Evolutionary conservation across 140 eudicot species (phyloP).

Genomic region (Ambrosia hybrid): DNA sequence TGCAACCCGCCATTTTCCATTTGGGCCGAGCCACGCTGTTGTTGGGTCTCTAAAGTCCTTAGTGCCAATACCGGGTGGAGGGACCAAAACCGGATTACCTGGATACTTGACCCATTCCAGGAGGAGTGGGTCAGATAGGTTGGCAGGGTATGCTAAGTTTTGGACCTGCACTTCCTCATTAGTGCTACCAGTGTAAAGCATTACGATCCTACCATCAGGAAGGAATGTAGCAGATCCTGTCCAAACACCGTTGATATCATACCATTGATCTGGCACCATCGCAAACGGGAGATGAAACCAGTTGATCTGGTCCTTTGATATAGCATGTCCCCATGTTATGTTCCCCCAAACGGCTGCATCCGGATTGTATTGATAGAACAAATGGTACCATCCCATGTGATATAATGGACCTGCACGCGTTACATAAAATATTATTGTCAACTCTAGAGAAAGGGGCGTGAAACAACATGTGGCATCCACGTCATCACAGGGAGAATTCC

Average conservation of each 20-base stretch:
- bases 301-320: constrained; percentile 64
- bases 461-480: no score
- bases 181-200: constrained; percentile 75
- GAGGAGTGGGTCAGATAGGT: constrained; percentile 87
- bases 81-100: constrained; percentile 73
- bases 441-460: no score
- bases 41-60: constrained; percentile 85
- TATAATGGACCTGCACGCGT: constrained; percentile 63
- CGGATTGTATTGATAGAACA: constrained; percentile 87
- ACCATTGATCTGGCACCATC: constrained; percentile 78
- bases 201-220: constrained; percentile 62
- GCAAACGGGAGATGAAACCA: constrained; percentile 78
- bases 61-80: constrained; percentile 72
- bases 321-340: constrained; percentile 90
- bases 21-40: constrained; percentile 76
- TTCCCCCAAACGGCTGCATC: constrained; percentile 87
- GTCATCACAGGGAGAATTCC: no score
- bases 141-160: constrained; percentile 74
- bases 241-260: constrained; percentile 78
- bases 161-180: constrained; percentile 62
- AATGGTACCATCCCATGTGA: constrained; percentile 85
- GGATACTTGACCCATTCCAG: constrained; percentile 80
- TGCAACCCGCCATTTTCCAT: constrained; percentile 62
- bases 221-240: constrained; percentile 86
- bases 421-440: constrained; percentile 1